These are phyloP conservation scores for Ceratocystis alfenasii DNA, from an alignment of 2,329 filamentous ascomycete genomes.

Conservation along the genomic window DNA sequence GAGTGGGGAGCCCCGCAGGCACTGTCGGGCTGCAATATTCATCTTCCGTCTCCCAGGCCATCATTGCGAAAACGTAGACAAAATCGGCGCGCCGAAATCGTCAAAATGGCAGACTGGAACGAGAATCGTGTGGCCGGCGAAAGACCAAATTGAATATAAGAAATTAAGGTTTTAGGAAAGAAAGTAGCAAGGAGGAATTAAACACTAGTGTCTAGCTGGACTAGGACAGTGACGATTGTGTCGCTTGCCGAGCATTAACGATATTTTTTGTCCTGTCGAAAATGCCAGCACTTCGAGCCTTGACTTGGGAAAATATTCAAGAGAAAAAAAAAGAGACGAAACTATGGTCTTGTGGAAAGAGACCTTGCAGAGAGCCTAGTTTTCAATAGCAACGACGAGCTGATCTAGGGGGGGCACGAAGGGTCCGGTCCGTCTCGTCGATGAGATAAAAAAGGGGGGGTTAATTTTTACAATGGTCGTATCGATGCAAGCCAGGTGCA, in stretches of 20 bases:
- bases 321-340: too few species aligned
- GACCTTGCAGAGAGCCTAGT: not conserved
- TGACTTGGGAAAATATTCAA: not conserved
- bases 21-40: conserved; percentile 44
- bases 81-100: not conserved
- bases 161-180: not conserved
- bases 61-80: conserved; percentile 32
- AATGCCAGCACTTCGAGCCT: conserved; percentile 8
- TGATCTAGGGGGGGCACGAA: not conserved
- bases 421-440: not conserved
- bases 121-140: not conserved
- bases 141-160: not conserved
- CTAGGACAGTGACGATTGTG: not conserved
- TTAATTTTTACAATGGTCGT: not conserved
- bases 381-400: not conserved
- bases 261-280: not conserved
- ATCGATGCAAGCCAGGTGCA: not conserved
- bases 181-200: not conserved
- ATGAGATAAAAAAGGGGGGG: conserved; percentile 2
- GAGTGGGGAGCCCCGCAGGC: conserved; percentile 53
- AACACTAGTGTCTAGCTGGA: not conserved
- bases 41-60: conserved; percentile 51
- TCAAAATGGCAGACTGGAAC: too few species aligned
- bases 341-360: too few species aligned
- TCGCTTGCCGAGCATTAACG: not conserved